Conservation (phyloP, 2,329 filamentous ascomycete species). For the Tolypocladium amazonense region DNA sequence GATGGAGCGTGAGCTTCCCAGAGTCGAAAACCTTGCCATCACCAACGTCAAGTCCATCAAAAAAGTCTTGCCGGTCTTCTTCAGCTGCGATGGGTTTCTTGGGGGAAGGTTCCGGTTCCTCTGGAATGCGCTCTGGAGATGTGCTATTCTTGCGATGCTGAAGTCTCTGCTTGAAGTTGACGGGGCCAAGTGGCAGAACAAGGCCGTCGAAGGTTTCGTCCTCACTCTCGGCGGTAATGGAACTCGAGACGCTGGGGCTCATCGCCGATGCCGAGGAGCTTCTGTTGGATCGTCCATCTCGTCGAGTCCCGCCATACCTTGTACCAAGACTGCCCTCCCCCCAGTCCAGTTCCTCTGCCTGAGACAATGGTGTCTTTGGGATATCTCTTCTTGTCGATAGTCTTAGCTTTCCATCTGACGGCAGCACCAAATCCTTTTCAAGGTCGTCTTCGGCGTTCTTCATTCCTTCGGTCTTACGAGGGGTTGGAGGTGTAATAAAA, state of each 20-base stretch:
- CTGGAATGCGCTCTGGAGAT: conserved; percentile 38
- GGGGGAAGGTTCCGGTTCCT: conserved; percentile 22
- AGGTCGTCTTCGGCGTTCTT: conserved; percentile 50
- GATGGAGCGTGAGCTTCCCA: conserved; percentile 74
- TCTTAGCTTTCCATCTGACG: conserved; percentile 53
- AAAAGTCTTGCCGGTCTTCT: conserved; percentile 62
- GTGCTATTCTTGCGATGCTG: conserved; percentile 56
- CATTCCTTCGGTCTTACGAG: conserved; percentile 29
- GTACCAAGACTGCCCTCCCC: conserved; percentile 89
- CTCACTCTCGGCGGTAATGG: conserved; percentile 83
- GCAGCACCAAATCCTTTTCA: conserved; percentile 63
- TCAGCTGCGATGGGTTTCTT: conserved; percentile 24
- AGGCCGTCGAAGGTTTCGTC: conserved; percentile 89
- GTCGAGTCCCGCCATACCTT: conserved; percentile 74
- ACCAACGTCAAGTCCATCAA: conserved; percentile 78
- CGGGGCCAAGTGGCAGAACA: conserved; percentile 68
- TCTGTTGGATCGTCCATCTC: conserved; percentile 67
- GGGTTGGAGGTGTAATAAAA: conserved; percentile 45
- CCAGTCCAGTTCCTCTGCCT: conserved; percentile 78
- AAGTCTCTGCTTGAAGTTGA: conserved; percentile 73
- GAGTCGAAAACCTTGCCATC: conserved; percentile 73
- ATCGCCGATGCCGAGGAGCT: conserved; percentile 83
- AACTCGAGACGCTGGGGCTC: conserved; percentile 88
- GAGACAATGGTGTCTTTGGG: conserved; percentile 49
- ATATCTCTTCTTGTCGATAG: conserved; percentile 52